Percentiles rank a stretch among this genome's conserved stretches.
Conservation (phyloP, 1,284 basidiomycete genomes). For the Cutaneotrichosporon sp. region DNA sequence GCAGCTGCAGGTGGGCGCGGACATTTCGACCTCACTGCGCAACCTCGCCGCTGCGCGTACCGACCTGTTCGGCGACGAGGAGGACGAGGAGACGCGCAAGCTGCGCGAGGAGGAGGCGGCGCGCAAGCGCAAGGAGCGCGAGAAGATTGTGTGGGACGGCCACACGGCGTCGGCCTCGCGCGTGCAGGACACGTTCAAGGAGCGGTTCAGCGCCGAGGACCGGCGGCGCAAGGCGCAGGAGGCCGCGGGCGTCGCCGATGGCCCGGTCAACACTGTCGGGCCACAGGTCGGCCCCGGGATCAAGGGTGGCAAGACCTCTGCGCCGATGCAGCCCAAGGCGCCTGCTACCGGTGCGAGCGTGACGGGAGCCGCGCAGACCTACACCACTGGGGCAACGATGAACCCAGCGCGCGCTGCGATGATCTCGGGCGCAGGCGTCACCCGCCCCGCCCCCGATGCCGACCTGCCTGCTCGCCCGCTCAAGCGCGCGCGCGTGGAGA, state of each 20-base stretch:
- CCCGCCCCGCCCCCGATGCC: slow-evolving; percentile 18
- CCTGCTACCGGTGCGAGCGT: slow-evolving; percentile 49
- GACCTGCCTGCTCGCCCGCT: slow-evolving; percentile 20
- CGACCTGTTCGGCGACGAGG: slow-evolving; percentile 86
- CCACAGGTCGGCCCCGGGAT: slow-evolving; percentile 40
- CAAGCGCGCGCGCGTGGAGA: slow-evolving; percentile 26
- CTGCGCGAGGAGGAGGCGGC: slow-evolving; percentile 80
- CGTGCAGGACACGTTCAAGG: slow-evolving; percentile 85
- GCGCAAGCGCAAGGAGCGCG: slow-evolving; percentile 74
- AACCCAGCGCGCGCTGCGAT: slow-evolving; percentile 57
- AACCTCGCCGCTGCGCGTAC: slow-evolving; percentile 87
- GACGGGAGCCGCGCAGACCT: slow-evolving; percentile 49
- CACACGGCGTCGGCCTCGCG: slow-evolving; percentile 86
- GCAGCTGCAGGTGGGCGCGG: slow-evolving; percentile 75
- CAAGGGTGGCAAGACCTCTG: slow-evolving; percentile 29
- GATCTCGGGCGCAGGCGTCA: slow-evolving; percentile 19
- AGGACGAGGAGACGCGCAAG: slow-evolving; percentile 80
- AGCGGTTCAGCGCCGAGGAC: slow-evolving; percentile 87
- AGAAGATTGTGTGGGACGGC: slow-evolving; percentile 94
- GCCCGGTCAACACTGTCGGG: slow-evolving; percentile 28
- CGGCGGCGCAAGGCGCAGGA: slow-evolving; percentile 92
- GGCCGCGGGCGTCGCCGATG: slow-evolving; percentile 57
- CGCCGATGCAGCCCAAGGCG: slow-evolving; percentile 42
- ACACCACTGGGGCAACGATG: slow-evolving; percentile 26
- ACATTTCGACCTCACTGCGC: slow-evolving; percentile 86